Conservation (phyloP, 2,329 filamentous ascomycete species). For the Podosphaera xanthii region DNA sequence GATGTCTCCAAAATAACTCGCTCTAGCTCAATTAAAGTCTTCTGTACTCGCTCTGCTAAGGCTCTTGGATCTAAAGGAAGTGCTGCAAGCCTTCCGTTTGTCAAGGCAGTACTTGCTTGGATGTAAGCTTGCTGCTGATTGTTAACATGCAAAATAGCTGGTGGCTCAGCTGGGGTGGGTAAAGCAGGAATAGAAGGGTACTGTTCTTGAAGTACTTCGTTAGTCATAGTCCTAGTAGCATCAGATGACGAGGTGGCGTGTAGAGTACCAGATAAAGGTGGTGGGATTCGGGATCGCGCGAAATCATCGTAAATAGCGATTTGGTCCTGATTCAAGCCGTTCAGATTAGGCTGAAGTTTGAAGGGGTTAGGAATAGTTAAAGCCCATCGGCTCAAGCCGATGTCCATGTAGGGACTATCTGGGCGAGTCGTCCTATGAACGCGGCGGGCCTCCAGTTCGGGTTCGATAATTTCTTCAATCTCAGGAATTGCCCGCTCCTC, state of each 20-base stretch:
- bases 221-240: constrained; percentile 35
- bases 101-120: constrained; percentile 24
- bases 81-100: constrained; percentile 28
- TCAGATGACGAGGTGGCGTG: constrained; percentile 37
- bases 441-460: constrained; percentile 54
- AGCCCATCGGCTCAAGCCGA: constrained; percentile 68
- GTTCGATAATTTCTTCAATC: constrained; percentile 81
- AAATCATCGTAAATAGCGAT: constrained; percentile 96
- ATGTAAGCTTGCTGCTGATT: constrained; percentile 32
- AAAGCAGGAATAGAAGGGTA: constrained; percentile 33
- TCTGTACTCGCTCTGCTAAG: constrained; percentile 31
- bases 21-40: constrained; percentile 33
- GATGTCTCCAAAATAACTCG: constrained; percentile 27
- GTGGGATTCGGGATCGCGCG: constrained; percentile 46
- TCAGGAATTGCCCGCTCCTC: constrained; percentile 83
- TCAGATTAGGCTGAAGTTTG: constrained; percentile 48
- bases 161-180: constrained; percentile 35
- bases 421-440: constrained; percentile 53
- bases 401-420: constrained; percentile 67
- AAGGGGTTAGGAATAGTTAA: constrained; percentile 87
- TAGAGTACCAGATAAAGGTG: constrained; percentile 29
- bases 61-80: constrained; percentile 25
- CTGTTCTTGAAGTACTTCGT: constrained; percentile 40
- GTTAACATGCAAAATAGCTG: constrained; percentile 25
- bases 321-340: constrained; percentile 73